phyloP scores from a whole-genome alignment of 352 stramenopile genomes.

The Phytophthora pluvialis region DNA sequence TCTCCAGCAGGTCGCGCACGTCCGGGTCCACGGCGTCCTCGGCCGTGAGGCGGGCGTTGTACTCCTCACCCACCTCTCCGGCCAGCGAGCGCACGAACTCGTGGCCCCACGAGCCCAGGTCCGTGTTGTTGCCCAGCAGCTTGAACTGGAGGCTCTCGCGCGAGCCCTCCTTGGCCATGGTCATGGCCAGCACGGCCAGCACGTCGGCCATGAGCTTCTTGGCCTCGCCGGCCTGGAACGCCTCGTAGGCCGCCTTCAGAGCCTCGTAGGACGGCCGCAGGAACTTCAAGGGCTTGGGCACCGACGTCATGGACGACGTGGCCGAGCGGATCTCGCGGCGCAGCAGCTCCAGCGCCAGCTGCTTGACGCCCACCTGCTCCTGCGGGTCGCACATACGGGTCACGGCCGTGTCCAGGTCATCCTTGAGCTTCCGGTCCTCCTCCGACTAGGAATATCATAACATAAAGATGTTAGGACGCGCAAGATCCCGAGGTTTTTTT shows the following conservation, averaged over 20 bases:
- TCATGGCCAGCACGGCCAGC: conserved; percentile 97
- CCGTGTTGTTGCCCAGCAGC: conserved; percentile 87
- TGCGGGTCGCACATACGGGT: conserved; percentile 69
- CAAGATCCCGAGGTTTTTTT: background rate
- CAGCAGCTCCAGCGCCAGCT: conserved; percentile 95
- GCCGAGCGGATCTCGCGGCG: conserved; percentile 96
- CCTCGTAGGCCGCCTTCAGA: conserved; percentile 89
- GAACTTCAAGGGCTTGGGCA: conserved; percentile 99
- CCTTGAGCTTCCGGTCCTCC: conserved; percentile 94
- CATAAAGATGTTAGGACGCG: background rate
- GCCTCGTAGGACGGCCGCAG: conserved; percentile 95
- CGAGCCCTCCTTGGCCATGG: conserved; percentile 95
- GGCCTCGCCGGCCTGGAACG: conserved; percentile 55
- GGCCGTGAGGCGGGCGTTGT: conserved; percentile 76
- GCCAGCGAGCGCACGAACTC: conserved; percentile 98
- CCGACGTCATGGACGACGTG: conserved; percentile 99
- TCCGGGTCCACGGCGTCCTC: conserved; percentile 68
- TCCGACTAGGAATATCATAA: conserved; percentile 61
- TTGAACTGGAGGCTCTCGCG: conserved; percentile 92
- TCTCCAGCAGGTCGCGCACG: conserved; percentile 91
- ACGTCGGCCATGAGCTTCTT: conserved; percentile 90
- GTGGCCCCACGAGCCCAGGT: conserved; percentile 97
- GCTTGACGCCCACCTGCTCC: conserved; percentile 74
- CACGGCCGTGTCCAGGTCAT: conserved; percentile 92
- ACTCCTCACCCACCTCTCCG: conserved; percentile 97